Evolutionary conservation across 495 filamentous ascomycete species (phyloP).

Genomic region (Penicillium canescens): DNA sequence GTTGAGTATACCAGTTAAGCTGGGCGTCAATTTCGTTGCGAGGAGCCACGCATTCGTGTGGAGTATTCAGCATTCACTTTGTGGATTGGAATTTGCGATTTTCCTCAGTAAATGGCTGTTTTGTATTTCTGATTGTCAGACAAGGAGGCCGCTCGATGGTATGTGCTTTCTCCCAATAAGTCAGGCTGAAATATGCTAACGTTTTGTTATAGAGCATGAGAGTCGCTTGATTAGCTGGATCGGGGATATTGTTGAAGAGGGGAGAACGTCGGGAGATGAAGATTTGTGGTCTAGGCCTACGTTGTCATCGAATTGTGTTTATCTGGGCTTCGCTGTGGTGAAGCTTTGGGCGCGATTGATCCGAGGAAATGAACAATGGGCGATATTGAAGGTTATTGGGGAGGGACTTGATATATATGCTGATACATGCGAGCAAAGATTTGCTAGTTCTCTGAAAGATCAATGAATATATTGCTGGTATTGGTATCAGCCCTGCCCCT

Average conservation of each 20-base stretch:
- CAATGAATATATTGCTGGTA: not conserved
- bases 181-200: not conserved
- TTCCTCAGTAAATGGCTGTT: slow-evolving; percentile 40
- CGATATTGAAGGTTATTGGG: slow-evolving; percentile 15
- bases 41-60: slow-evolving; percentile 33
- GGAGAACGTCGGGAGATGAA: slow-evolving; percentile 17
- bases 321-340: slow-evolving; percentile 13
- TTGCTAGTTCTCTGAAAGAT: not conserved
- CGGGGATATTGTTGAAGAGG: slow-evolving; percentile 23
- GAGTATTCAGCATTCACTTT: slow-evolving; percentile 38
- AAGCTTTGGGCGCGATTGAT: slow-evolving; percentile 23
- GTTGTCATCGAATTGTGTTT: slow-evolving; percentile 4
- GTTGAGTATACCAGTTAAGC: slow-evolving; percentile 33
- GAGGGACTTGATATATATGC: slow-evolving; percentile 20
- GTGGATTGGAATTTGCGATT: slow-evolving; percentile 35
- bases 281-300: slow-evolving; percentile 5
- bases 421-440: slow-evolving; percentile 1
- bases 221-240: slow-evolving; percentile 17
- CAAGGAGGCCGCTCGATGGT: slow-evolving; percentile 13
- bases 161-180: not conserved
- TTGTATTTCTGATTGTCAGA: slow-evolving; percentile 7
- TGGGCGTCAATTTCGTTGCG: slow-evolving; percentile 33
- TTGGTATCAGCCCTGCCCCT: too few relatives aligned
- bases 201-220: slow-evolving; percentile 13
- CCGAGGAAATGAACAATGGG: slow-evolving; percentile 20